Conservation (phyloP, 2,329 filamentous ascomycete genomes). For the Ophiostoma sp. region DNA sequence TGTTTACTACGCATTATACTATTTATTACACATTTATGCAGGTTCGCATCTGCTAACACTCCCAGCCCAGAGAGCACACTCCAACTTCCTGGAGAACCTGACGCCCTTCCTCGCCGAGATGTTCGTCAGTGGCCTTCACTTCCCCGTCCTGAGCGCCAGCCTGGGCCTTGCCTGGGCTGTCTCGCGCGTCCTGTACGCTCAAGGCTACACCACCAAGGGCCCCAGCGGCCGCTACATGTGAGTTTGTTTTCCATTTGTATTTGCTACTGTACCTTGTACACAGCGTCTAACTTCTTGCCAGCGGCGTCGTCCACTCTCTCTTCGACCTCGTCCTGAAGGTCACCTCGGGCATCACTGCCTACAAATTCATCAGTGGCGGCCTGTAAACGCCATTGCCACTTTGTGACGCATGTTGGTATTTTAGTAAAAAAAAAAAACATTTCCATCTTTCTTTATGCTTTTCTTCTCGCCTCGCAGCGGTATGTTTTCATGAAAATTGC, state of each 20-base stretch:
- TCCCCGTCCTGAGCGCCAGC: conserved; percentile 46
- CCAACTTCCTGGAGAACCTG: conserved; percentile 60
- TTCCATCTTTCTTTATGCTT: too few species aligned
- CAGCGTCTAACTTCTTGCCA: conserved; percentile 28
- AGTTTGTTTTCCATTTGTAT: conserved; percentile 24
- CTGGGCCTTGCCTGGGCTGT: conserved; percentile 51
- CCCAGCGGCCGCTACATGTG: conserved; percentile 43
- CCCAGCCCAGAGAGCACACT: conserved; percentile 54
- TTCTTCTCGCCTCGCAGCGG: neutral
- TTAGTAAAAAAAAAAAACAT: neutral
- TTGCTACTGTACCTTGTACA: neutral
- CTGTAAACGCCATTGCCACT: neutral
- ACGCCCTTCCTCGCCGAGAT: conserved; percentile 48
- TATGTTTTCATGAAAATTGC: neutral
- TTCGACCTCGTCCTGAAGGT: conserved; percentile 39
- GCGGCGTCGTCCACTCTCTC: conserved; percentile 36
- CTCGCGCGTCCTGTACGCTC: conserved; percentile 49
- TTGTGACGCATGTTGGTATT: neutral
- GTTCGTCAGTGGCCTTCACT: conserved; percentile 52
- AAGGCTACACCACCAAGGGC: conserved; percentile 48
- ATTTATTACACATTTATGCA: neutral
- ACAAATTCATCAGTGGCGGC: conserved; percentile 32
- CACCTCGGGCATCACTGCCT: conserved; percentile 42
- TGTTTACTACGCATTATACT: too few species aligned
- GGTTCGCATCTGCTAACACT: neutral